Evolutionary conservation across 768 basidiomycete genomes (phyloP), one percentile per base, ranked within the genome.

Genomic region (Amanita rimosa): DNA sequence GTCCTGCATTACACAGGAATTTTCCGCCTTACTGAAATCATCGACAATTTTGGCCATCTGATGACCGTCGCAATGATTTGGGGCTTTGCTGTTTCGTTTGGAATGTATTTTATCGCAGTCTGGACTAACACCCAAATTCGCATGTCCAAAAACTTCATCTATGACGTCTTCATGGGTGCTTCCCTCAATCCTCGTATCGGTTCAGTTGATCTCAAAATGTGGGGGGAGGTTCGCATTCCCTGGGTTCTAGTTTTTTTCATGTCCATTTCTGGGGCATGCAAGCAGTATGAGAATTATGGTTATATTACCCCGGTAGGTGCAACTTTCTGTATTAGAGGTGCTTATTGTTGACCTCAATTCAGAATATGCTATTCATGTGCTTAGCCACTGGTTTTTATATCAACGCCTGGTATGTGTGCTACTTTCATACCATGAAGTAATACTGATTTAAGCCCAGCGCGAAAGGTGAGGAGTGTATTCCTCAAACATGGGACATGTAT

Each of bases 401-500:
- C 54, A 97, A 99, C 55, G 94, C 94, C 40, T 98, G 92, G 83
- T 86, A 56, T 39, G 73, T 57, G 6, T 29, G 4, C 35, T 8
- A 13, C 43, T 37, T 19, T 35, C 27, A 31, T 46, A 22, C 4
- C 35, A 40, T 16, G 2, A 7, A 10, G 1, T 11, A 4, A 5
- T 52, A n/a, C 21, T 57, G 49, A 55, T 51, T 49, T 48, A 48
- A 52, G 26, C 11, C 3, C 49, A 88, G 86, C 60, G 87, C 78
- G 52, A 96, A 96, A 64, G 93, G 86, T 36, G 93, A 95, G 58
- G 92, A 95, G 60, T 92, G 88, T 58, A 92, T 94, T 53, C 90
- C 91, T 5, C 90, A 95, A 64, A 94, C 92, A 2, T 98, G 96
- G 95, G 96, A 97, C 59, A 99, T 99, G 91, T 96, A 83, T 71